Base-by-base conservation (phyloP, 1,139 yeast species). In the Candida tropicalis region DNA sequence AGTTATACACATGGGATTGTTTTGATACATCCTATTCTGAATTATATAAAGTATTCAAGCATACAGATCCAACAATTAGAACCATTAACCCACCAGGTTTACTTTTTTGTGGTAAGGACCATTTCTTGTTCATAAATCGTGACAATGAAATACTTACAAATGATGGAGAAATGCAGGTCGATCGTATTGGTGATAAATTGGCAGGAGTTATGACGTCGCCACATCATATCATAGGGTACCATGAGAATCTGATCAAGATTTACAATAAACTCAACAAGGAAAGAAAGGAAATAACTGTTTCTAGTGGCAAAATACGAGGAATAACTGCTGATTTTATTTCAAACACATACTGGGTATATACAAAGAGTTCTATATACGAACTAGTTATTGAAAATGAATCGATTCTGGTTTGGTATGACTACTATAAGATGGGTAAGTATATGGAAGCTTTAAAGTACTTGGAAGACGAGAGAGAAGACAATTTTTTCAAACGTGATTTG, bases 361-460 rank as follows among this genome's bases (percentile, higher is more conserved):
- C 60, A 24, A 41, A 41, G 29, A 40, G 49, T 49, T 44, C 55
- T 43, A 51, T 65, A 49, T 48, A 51, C 58, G 61, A 95, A 58
- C 64, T 95, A 8, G 73, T 87, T 3, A 69, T 87, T 8, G 76
- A 73, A 25, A 77, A 86, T 52, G 98, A 93, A 59, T 73, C 82
- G 5, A 68, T 75, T 5, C 84, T 87, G 18, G 83, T 90, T 3
- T 89, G 97, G 97, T 78, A 77, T 48, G 75, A 84, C 5, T 75
- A 87, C 58, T 72, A 86, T 44, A 79, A 77, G 35, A 72, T 79
- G 56, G 77, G 80, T 1, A 73, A 79, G 45, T 91, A 74, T 60
- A 87, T 84, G 13, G 81, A 81, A 42, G 97, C 98, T 0, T 65
- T 90, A 38, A 55, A 64, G 2, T 64, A 80, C 12, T 56, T 82